phyloP scores from a whole-genome alignment of 768 basidiomycete species.

The Tylopilus rubrobrunneus region DNA sequence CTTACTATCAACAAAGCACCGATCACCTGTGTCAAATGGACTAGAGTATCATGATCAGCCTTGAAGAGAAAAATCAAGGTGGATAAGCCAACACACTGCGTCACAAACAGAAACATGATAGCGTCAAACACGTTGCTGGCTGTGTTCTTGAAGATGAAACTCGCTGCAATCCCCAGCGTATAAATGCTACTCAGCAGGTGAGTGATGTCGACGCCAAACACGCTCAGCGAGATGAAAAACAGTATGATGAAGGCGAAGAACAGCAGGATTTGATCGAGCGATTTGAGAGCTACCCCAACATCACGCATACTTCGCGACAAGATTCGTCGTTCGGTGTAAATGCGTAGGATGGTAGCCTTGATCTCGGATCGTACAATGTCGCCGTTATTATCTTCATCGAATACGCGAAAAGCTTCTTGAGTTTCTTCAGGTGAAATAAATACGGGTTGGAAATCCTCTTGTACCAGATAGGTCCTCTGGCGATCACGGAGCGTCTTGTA shows the following conservation, averaged over 20 bases:
- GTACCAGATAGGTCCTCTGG: constrained; percentile 54
- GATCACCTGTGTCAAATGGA: constrained; percentile 79
- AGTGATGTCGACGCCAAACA: constrained; percentile 68
- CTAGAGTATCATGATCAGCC: constrained; percentile 30
- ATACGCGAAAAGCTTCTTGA: constrained; percentile 66
- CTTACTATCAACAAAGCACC: constrained; percentile 68
- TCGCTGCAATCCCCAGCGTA: constrained; percentile 65
- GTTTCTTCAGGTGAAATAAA: constrained; percentile 56
- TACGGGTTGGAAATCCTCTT: constrained; percentile 69
- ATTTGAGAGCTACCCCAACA: constrained; percentile 61
- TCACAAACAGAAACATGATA: constrained; percentile 79
- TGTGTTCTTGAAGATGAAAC: constrained; percentile 77
- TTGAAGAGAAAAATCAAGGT: not conserved
- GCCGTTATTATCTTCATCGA: constrained; percentile 74
- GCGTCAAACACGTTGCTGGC: constrained; percentile 73
- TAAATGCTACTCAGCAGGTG: constrained; percentile 69
- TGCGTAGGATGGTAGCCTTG: constrained; percentile 60
- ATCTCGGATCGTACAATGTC: constrained; percentile 75
- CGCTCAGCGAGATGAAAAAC: constrained; percentile 69
- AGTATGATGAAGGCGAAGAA: constrained; percentile 59
- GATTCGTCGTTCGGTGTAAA: constrained; percentile 78
- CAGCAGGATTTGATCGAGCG: constrained; percentile 60
- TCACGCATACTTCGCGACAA: constrained; percentile 75
- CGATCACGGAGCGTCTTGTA: constrained; percentile 58
- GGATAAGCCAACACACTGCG: constrained; percentile 55